Evolutionary conservation across 108 stramenopile species (phyloP).

Genomic region (Ochromonas danica): DNA sequence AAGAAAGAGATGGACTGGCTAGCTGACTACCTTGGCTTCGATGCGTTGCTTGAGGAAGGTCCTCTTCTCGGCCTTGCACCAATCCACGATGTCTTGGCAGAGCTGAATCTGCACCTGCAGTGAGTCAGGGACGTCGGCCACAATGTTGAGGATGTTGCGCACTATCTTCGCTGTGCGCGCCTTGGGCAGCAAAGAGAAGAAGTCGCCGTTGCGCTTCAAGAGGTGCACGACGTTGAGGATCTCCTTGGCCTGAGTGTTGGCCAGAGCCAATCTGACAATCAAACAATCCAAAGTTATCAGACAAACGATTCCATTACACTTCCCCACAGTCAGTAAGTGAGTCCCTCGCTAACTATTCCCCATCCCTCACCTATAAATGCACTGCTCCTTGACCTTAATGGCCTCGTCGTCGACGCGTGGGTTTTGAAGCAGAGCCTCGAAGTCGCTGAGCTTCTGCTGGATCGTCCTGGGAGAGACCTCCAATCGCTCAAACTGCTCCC

Average conservation of each 20-base stretch:
- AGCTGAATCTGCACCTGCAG: constrained; percentile 75
- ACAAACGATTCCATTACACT: too few relatives aligned
- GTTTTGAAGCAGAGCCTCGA: background rate
- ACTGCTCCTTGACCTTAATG: constrained; percentile 28
- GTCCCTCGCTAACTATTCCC: too few relatives aligned
- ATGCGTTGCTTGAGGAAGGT: constrained; percentile 95
- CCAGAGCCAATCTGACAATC: constrained; percentile 60
- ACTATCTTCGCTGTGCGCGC: constrained; percentile 97
- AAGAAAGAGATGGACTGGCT: background rate
- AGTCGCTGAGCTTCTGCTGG: too few relatives aligned
- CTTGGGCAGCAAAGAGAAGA: constrained; percentile 86
- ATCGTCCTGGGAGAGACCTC: too few relatives aligned
- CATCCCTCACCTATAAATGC: constrained; percentile 34
- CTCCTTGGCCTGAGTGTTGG: constrained; percentile 66
- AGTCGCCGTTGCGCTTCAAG: constrained; percentile 65
- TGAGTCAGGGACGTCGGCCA: constrained; percentile 74
- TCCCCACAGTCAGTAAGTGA: too few relatives aligned
- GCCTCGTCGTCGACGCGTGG: constrained; percentile 3
- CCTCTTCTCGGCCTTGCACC: constrained; percentile 88
- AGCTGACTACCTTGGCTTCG: constrained; percentile 63
- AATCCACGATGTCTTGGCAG: constrained; percentile 76
- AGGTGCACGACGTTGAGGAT: constrained; percentile 78
- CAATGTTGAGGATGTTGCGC: constrained; percentile 83
- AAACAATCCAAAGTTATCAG: too few relatives aligned
- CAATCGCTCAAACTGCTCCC: too few relatives aligned